These are phyloP conservation scores for Monosporascus sp. DNA, from an alignment of 2,329 filamentous ascomycete genomes.

Conservation along the genomic window DNA sequence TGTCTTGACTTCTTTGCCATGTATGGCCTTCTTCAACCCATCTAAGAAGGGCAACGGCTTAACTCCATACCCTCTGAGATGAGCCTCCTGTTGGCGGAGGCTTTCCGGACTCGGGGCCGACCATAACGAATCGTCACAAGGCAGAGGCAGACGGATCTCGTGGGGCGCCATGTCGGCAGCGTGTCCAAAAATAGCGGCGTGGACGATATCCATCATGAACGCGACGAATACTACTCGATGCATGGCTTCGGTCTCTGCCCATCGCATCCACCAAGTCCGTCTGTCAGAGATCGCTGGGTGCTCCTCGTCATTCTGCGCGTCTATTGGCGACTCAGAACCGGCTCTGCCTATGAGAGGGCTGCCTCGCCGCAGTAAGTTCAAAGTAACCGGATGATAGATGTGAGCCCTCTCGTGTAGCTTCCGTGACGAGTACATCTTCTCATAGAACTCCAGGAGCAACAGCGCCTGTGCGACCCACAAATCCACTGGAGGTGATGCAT, in stretches of 20 bases:
- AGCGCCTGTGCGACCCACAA: constrained; percentile 86
- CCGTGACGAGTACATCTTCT: constrained; percentile 85
- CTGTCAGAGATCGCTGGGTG: constrained; percentile 32
- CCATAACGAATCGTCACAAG: constrained; percentile 85
- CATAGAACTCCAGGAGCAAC: constrained; percentile 78
- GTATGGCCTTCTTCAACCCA: constrained; percentile 76
- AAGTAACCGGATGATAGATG: constrained; percentile 80
- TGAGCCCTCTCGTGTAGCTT: constrained; percentile 81
- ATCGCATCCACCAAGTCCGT: constrained; percentile 69
- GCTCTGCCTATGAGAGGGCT: constrained; percentile 79
- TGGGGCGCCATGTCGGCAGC: constrained; percentile 86
- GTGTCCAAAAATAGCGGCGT: constrained; percentile 91
- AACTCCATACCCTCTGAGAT: constrained; percentile 71
- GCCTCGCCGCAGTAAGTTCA: constrained; percentile 79
- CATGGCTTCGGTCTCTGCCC: constrained; percentile 86
- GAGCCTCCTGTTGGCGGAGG: constrained; percentile 71
- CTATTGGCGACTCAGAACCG: constrained; percentile 72
- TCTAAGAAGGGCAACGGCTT: constrained; percentile 78
- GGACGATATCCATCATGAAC: constrained; percentile 83
- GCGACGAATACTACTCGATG: constrained; percentile 81
- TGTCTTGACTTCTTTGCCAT: constrained; percentile 73
- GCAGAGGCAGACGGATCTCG: constrained; percentile 78
- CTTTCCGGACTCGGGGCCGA: constrained; percentile 72
- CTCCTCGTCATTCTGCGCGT: constrained; percentile 59
- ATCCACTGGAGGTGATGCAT: constrained; percentile 77